These are phyloP conservation scores for Pelargonium hybrid DNA, from an alignment of 441 rosid genomes.

Conservation along the genomic window DNA sequence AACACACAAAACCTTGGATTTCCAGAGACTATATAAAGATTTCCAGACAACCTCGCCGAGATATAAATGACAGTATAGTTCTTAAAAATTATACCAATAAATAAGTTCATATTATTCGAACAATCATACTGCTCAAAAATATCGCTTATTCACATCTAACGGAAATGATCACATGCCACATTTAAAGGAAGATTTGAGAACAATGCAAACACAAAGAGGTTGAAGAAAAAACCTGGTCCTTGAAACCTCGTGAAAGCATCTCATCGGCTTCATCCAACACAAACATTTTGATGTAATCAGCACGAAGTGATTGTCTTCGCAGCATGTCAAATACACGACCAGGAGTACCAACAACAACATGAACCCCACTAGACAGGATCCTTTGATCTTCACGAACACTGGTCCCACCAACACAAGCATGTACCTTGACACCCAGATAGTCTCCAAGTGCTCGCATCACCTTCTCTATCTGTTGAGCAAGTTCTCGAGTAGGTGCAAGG, in stretches of 20 bases:
- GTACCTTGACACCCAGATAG: slow-evolving; percentile 71
- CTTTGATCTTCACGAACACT: slow-evolving; percentile 70
- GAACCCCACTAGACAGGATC: slow-evolving; percentile 63
- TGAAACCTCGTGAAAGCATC: slow-evolving; percentile 75
- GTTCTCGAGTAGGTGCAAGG: slow-evolving; percentile 67
- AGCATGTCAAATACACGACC: slow-evolving; percentile 87
- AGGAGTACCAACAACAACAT: slow-evolving; percentile 79
- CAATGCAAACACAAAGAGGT: no score
- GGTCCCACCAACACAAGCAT: slow-evolving; percentile 85
- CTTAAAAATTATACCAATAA: no score
- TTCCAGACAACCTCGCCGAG: no score
- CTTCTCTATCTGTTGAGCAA: slow-evolving; percentile 81
- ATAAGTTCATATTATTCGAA: no score
- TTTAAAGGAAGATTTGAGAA: no score
- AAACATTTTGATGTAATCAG: slow-evolving; percentile 63
- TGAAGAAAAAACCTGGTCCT: slow-evolving; percentile 48
- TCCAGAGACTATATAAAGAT: no score
- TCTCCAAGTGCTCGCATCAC: slow-evolving; percentile 86
- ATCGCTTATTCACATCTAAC: no score
- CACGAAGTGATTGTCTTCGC: slow-evolving; percentile 57
- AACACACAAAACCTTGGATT: no score
- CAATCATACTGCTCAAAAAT: no score
- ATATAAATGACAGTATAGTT: no score
- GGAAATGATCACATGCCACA: no score
- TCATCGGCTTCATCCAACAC: slow-evolving; percentile 81